Conservation (phyloP, 257 asterid genomes). For the Capsicum pubescens region DNA sequence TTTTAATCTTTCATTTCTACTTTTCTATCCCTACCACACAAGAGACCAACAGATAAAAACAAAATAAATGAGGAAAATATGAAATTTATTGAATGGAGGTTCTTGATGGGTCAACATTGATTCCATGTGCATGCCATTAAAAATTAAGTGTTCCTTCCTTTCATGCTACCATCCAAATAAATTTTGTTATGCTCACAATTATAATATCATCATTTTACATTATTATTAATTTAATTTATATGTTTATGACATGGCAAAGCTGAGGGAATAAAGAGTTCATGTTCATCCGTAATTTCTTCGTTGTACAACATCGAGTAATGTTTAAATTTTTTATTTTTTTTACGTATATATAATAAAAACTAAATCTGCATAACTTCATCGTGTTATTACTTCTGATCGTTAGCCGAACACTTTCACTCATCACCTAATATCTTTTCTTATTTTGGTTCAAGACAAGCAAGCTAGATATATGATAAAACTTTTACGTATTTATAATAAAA, state of each 20-base stretch:
- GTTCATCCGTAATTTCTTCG: fast-evolving
- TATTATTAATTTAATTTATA: too few species aligned
- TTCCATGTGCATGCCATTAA: slow-evolving; percentile 7
- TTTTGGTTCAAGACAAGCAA: background rate
- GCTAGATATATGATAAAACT: background rate
- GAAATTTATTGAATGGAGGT: background rate
- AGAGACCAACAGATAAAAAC: background rate
- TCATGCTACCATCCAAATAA: background rate
- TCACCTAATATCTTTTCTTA: background rate
- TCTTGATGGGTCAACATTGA: slow-evolving; percentile 5
- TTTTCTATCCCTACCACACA: background rate
- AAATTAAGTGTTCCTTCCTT: background rate
- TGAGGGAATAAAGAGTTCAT: too few species aligned
- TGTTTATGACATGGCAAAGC: too few species aligned
- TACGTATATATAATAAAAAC: too few species aligned
- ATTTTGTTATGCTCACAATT: too few species aligned
- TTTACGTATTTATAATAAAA: too few species aligned
- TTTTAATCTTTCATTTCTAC: background rate
- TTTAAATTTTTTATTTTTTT: too few species aligned
- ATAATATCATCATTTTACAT: too few species aligned
- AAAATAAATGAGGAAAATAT: background rate
- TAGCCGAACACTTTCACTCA: too few species aligned
- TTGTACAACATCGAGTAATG: background rate
- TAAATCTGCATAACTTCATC: too few species aligned
- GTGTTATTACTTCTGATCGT: too few species aligned